These are phyloP conservation scores for Bocquillonia castaneifolia DNA, from an alignment of 441 rosid species.

Conservation along the genomic window DNA sequence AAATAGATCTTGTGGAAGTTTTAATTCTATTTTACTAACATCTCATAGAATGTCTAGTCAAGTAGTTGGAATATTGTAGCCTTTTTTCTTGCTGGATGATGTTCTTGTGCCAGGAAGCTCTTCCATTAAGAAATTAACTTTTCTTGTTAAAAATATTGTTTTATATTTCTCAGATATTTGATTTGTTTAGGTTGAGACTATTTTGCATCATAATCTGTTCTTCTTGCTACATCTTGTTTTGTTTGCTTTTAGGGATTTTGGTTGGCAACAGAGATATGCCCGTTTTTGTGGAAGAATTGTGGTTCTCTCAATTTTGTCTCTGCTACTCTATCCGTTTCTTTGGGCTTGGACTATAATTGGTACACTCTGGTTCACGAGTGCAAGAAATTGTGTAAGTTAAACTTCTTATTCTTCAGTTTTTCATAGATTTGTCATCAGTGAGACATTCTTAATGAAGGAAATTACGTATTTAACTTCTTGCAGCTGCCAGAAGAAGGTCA, in stretches of 20 bases:
- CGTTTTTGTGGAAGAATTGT: slow-evolving; percentile 90
- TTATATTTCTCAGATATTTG: not conserved
- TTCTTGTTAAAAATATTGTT: not conserved
- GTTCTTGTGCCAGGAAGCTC: not conserved
- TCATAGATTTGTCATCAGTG: not conserved
- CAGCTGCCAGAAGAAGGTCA: slow-evolving; percentile 95
- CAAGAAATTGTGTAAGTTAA: slow-evolving; percentile 73
- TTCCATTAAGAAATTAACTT: not conserved
- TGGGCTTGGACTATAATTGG: slow-evolving; percentile 98
- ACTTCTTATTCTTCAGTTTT: not conserved
- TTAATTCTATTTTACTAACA: not conserved
- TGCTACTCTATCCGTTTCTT: slow-evolving; percentile 85
- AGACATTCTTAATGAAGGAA: slow-evolving; percentile 13
- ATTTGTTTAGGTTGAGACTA: not conserved
- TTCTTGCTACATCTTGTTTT: slow-evolving; percentile 3
- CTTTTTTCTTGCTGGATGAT: not conserved
- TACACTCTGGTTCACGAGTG: slow-evolving; percentile 75
- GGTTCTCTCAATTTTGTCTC: slow-evolving; percentile 68
- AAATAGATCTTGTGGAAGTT: not conserved
- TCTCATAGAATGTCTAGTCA: not conserved
- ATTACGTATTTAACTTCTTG: slow-evolving; percentile 14
- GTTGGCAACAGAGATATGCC: slow-evolving; percentile 90
- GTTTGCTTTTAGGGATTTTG: slow-evolving; percentile 54
- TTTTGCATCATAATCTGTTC: not conserved
- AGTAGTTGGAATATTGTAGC: not conserved